Evolutionary conservation across 805 yeast genomes (phyloP), one percentile per base, ranked within the genome.

Genomic region (Yarrowia bubula): DNA sequence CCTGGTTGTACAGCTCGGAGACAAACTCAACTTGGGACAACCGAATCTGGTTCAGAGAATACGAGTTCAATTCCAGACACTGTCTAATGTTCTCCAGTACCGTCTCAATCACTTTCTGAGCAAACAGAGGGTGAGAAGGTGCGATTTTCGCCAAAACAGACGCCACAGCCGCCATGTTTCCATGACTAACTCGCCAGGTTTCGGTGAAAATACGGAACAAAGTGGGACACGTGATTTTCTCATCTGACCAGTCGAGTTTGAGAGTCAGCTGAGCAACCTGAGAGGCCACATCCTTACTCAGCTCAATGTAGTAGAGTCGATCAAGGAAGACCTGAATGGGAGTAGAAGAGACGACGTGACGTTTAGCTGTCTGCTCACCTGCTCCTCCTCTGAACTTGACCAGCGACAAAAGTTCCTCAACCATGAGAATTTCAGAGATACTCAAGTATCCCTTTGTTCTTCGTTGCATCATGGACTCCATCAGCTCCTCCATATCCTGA

Each of bases 31-130:
- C 81, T 63, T 86, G 84, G 0, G 95, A 80, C 66, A 89, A 73
- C 66, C 96, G 77, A 13, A 76, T 75, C 71, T 92, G 81, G 69
- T 87, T 87, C 60, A 76, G 73, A 64, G 84, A 78, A 70, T 83
- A 87, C 69, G 84, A 84, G 67, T 86, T 84, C 5, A 78, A 69
- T 70, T 91, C 96, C 66, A 91, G 75, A 0, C 91, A 95, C 31
- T 85, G 70, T 9, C 81, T 78, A 14, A 89, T 79, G n/a, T 80
- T 78, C 71, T 92, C 97, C 14, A 88, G 68, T 1, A 87, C 64
- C 14, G 82, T 77, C 73, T 92, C 97, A 58, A 90, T 75, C 1
- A 85, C 81, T 28, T 71, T 71, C 2, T 81, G 74, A 11, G 77
- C 75, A 65, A 88, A 77, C 14, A 75, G 71, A 15, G 78, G 76